Evolutionary conservation across 352 stramenopile genomes (phyloP), one percentile per base, ranked within the genome.

Genomic region (Phytophthora palmivora): DNA sequence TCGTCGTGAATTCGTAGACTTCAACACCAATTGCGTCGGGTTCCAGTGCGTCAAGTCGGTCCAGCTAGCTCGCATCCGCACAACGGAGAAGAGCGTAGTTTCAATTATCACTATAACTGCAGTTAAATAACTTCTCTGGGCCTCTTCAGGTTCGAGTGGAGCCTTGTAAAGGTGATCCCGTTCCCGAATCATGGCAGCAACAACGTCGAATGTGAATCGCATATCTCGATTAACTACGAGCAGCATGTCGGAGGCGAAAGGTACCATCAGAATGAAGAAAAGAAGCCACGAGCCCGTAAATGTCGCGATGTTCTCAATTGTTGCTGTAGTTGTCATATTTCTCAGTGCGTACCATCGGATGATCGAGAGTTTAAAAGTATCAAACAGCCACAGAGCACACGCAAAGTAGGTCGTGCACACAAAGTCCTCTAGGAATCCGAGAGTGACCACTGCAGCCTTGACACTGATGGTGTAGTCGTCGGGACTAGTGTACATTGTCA

Each of bases 391-490:
- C 6, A 58, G 28, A 19, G 19, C 18, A 36, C 6, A 16, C 1
- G 12, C 38, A 7, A 58, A 58, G 14, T 50, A 58, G 2, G 50
- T 58, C 0, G 50, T 50, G 18, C 50, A 58, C 6, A 43, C 50
- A 9, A 58, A 42, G 19, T 58, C 50, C 14, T 58, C 50, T 12
- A 58, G 12, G 16, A 58, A 58, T 0, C 50, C 50, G n/a, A 58
- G 50, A 11, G 16, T 28, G 15, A 60, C 19, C 0, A 34, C 39
- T 28, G 39, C n/a, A 21, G 8, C 5, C 32, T 51, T 60, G 19
- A 60, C 38, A 28, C 28, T 28, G 2, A 10, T 16, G 5, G 52
- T 60, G 11, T 45, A 50, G 30, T 51, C 52, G 8, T 50, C 28
- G 0, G 18, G 8, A 12, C 6, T 37, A 1, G 28, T 39, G 30